Percentiles rank a stretch among this genome's conserved stretches.
Conservation (phyloP, 129 eudicot genomes). For the Helianthus annuus region DNA sequence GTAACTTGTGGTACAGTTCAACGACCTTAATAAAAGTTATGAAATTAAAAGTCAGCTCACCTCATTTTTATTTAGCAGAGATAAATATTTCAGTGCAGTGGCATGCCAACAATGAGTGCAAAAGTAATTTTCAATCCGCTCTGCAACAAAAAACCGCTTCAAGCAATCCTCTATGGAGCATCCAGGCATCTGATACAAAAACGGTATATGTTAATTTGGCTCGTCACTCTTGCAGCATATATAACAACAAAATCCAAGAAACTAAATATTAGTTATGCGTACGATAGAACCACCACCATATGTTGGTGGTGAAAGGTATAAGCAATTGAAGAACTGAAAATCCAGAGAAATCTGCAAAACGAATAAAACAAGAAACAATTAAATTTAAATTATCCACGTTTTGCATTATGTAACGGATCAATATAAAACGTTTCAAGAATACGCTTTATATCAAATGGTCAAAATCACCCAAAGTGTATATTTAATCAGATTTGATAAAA, state of each 20-base stretch:
- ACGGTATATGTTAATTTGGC: background rate
- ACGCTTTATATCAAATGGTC: background rate
- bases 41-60: constrained; percentile 33
- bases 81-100: constrained; percentile 57
- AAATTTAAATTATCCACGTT: background rate
- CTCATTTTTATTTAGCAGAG: constrained; percentile 47
- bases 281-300: constrained; percentile 47
- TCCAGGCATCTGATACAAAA: constrained; percentile 54
- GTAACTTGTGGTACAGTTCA: background rate
- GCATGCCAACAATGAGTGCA: constrained; percentile 94
- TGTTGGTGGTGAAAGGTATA: constrained; percentile 65
- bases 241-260: constrained; percentile 17
- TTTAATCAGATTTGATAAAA: background rate
- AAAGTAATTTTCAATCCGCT: constrained; percentile 63
- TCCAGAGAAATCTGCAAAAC: constrained; percentile 81
- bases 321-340: constrained; percentile 73
- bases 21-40: background rate
- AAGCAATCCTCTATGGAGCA: constrained; percentile 82
- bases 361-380: background rate
- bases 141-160: constrained; percentile 68
- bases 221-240: background rate
- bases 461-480: background rate
- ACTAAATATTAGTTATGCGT: constrained; percentile 28
- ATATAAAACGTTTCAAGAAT: background rate
- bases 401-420: background rate